Evolutionary conservation across 2,329 filamentous ascomycete genomes (phyloP).

Genomic region (Xylaria sp.): DNA sequence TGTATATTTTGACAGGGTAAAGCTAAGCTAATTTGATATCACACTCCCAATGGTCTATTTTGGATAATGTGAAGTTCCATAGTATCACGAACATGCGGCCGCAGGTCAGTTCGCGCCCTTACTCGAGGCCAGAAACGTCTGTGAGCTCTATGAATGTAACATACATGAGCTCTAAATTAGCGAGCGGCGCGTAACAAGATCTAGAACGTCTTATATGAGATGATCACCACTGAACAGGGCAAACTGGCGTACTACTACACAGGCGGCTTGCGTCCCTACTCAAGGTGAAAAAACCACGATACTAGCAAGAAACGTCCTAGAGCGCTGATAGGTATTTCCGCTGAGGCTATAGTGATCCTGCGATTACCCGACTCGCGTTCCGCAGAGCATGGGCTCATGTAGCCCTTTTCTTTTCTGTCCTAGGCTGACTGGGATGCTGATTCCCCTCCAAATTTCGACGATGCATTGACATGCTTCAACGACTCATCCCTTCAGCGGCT

Average conservation of each 20-base stretch:
- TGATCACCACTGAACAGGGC: neutral
- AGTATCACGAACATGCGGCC: neutral
- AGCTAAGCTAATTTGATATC: neutral
- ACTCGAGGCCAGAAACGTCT: too few species aligned
- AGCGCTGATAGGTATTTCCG: neutral
- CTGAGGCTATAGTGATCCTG: neutral
- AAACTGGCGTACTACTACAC: neutral
- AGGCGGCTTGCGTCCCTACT: neutral
- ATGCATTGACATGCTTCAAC: neutral
- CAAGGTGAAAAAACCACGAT: neutral
- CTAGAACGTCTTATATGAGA: neutral
- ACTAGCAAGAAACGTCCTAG: neutral
- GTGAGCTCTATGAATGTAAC: neutral
- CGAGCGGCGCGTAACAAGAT: slow-evolving; percentile 5
- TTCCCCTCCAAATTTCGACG: neutral
- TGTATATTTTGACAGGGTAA: neutral
- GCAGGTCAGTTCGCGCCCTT: neutral
- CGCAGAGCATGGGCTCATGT: too few species aligned
- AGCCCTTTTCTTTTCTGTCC: too few species aligned
- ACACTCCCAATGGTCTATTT: neutral
- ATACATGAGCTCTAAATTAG: neutral
- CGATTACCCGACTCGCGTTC: neutral
- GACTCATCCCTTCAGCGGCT: neutral
- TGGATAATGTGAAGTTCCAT: too few species aligned
- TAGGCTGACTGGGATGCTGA: too few species aligned